phyloP scores from a whole-genome alignment of 805 yeast genomes.

The Blastobotrys terrestris region DNA sequence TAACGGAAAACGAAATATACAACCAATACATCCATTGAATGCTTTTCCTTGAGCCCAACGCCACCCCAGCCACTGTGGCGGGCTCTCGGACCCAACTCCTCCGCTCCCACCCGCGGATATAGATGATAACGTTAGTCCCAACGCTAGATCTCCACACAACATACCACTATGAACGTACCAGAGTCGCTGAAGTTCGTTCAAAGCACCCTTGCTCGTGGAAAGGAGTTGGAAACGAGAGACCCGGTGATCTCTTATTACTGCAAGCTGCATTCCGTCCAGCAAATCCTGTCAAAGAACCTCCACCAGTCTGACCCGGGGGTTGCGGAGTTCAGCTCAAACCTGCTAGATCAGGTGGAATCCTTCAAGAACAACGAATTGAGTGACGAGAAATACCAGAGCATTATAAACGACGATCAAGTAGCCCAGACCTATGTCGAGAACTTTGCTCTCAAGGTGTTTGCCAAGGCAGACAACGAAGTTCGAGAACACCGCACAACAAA shows the following conservation, averaged over 20 bases:
- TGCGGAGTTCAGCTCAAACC: conserved; percentile 50
- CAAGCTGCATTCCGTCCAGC: conserved; percentile 64
- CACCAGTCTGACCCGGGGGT: conserved; percentile 53
- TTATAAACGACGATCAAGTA: conserved; percentile 56
- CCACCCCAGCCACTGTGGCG: too few species aligned
- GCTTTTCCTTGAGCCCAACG: too few species aligned
- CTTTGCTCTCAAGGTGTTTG: conserved; percentile 56
- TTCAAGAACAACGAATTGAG: conserved; percentile 40
- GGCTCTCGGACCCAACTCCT: too few species aligned
- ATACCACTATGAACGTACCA: conserved; percentile 16
- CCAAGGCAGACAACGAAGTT: conserved; percentile 45
- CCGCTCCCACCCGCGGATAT: neutral
- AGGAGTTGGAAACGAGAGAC: conserved; percentile 50
- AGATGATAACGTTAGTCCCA: neutral
- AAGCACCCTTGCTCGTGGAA: conserved; percentile 24
- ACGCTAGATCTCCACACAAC: neutral
- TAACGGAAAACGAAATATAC: too few species aligned
- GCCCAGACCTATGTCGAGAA: conserved; percentile 48
- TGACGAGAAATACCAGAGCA: conserved; percentile 33
- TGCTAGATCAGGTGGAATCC: conserved; percentile 68
- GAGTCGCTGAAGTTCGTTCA: conserved; percentile 22
- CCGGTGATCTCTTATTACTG: conserved; percentile 73
- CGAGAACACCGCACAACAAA: conserved; percentile 38
- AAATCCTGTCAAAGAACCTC: conserved; percentile 52
- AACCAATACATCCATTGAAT: too few species aligned